Conservation (phyloP, 148 eudicot genomes). For the Vaccinium vitisidaea region DNA sequence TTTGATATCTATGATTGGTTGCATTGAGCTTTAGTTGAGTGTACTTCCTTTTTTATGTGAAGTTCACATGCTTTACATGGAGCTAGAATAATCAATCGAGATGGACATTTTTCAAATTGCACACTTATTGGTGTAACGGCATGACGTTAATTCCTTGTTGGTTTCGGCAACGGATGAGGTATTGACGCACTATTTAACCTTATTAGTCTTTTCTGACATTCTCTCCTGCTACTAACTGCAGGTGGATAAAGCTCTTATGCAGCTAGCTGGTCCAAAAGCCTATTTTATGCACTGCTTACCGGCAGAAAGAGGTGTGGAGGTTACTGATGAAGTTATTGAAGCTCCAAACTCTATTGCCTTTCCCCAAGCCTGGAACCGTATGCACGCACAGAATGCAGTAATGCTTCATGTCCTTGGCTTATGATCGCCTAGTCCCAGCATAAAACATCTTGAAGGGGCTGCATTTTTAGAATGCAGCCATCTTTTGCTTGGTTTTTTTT, state of each 20-base stretch:
- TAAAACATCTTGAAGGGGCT: no score
- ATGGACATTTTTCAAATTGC: not conserved
- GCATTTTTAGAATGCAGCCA: not conserved
- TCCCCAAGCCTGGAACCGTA: slow-evolving; percentile 94
- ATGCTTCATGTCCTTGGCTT: slow-evolving; percentile 85
- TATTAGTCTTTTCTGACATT: not conserved
- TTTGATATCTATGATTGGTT: not conserved
- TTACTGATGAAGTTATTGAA: slow-evolving; percentile 89
- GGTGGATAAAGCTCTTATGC: slow-evolving; percentile 92
- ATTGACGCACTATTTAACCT: no score
- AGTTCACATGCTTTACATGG: not conserved
- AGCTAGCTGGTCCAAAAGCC: slow-evolving; percentile 86
- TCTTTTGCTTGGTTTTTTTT: not conserved
- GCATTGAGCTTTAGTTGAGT: not conserved
- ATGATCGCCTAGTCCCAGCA: not conserved
- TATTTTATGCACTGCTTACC: slow-evolving; percentile 98
- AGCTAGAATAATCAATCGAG: not conserved
- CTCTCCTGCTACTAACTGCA: slow-evolving; percentile 20
- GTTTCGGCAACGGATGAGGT: no score
- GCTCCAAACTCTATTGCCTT: slow-evolving; percentile 93
- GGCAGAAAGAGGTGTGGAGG: slow-evolving; percentile 94
- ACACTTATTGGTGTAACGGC: no score
- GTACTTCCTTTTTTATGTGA: not conserved
- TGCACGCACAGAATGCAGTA: slow-evolving; percentile 97
- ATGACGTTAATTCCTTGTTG: no score